phyloP scores from a whole-genome alignment of 2,329 filamentous ascomycete species.

The Podosphaera xanthii region DNA sequence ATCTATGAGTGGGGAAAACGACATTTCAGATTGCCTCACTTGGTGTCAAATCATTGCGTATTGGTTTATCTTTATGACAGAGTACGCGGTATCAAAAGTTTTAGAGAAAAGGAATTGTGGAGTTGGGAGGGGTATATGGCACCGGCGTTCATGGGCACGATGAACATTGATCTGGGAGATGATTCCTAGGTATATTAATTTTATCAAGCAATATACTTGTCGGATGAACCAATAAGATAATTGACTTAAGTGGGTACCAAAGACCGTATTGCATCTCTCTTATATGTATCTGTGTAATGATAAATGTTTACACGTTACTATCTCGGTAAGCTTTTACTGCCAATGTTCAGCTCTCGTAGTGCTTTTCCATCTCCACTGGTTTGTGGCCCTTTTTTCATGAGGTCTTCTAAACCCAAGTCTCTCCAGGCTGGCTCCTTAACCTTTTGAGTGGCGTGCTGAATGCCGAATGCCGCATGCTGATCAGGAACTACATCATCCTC shows the following conservation, averaged over 20 bases:
- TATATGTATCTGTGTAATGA: conserved; percentile 2
- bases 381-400: conserved; percentile 40
- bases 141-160: no score
- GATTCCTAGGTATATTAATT: no score
- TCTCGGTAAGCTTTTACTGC: conserved; percentile 4
- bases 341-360: conserved; percentile 1
- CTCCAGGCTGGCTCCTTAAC: conserved; percentile 53
- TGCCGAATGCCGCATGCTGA: conserved; percentile 72
- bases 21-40: no score
- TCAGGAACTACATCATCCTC: conserved; percentile 76
- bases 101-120: no score
- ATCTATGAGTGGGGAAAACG: no score
- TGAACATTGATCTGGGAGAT: no score
- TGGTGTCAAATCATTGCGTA: no score
- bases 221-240: not conserved
- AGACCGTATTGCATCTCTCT: conserved; percentile 6
- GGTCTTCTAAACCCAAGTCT: conserved; percentile 47
- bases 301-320: not conserved
- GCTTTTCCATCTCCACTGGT: not conserved
- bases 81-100: no score
- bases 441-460: conserved; percentile 56
- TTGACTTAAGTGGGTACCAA: conserved; percentile 1
- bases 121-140: no score
- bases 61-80: no score
- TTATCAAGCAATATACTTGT: no score